phyloP scores from a whole-genome alignment of 441 rosid species.

The Gossypium schwendimanii region DNA sequence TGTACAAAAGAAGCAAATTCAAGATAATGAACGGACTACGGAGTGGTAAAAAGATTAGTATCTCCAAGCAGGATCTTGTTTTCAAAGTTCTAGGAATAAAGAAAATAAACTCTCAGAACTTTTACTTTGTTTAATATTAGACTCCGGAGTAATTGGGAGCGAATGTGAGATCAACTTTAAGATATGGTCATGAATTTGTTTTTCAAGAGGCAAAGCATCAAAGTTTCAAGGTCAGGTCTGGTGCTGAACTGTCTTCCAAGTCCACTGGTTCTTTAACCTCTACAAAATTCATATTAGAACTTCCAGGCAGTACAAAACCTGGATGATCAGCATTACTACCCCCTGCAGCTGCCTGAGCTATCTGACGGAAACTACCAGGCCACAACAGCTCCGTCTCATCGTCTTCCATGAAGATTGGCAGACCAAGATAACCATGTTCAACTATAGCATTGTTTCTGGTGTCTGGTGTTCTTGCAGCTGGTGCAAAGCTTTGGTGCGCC shows the following conservation, averaged over 20 bases:
- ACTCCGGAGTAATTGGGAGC: not conserved
- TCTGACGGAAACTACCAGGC: constrained; percentile 15
- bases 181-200: not conserved
- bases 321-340: not conserved
- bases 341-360: not conserved
- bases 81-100: too few relatives aligned
- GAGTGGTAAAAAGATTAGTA: too few relatives aligned
- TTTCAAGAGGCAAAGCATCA: not conserved
- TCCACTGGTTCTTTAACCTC: constrained; percentile 18
- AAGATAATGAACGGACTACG: too few relatives aligned
- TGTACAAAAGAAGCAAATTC: too few relatives aligned
- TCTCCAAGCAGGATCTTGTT: too few relatives aligned
- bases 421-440: constrained; percentile 4
- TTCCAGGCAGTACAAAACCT: constrained; percentile 23
- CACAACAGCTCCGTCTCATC: constrained; percentile 12
- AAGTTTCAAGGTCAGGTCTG: constrained; percentile 11
- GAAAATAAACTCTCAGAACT: too few relatives aligned
- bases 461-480: constrained; percentile 5
- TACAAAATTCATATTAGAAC: constrained; percentile 24
- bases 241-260: constrained; percentile 20
- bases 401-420: constrained; percentile 8
- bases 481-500: constrained; percentile 25
- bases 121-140: not conserved
- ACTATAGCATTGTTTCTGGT: not conserved
- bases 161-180: not conserved